Conservation (phyloP, 2,329 filamentous ascomycete genomes). For the Epicoccum nigrum region DNA sequence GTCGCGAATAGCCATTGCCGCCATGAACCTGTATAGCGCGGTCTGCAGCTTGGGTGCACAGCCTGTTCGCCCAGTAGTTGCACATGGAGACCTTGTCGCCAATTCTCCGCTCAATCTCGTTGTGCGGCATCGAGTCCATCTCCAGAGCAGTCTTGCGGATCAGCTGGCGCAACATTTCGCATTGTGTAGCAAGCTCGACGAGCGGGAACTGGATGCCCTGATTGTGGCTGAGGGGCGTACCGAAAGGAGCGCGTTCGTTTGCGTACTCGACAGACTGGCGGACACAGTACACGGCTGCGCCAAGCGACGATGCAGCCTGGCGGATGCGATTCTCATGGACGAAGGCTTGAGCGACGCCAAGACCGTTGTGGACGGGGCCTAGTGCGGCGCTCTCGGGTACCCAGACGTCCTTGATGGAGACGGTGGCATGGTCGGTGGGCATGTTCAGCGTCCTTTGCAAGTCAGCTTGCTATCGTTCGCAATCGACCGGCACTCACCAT, state of each 20-base stretch:
- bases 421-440: slow-evolving; percentile 69
- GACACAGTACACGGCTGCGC: slow-evolving; percentile 66
- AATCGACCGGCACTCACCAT: slow-evolving; percentile 47
- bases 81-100: slow-evolving; percentile 69
- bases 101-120: slow-evolving; percentile 63
- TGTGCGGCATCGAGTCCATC: slow-evolving; percentile 63
- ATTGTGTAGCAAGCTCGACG: slow-evolving; percentile 66
- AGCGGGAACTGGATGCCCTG: slow-evolving; percentile 70
- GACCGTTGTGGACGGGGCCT: slow-evolving; percentile 59
- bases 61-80: slow-evolving; percentile 68
- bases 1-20: slow-evolving; percentile 64
- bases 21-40: slow-evolving; percentile 68
- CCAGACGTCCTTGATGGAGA: slow-evolving; percentile 63
- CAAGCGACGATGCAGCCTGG: slow-evolving; percentile 66
- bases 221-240: slow-evolving; percentile 62
- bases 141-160: slow-evolving; percentile 67
- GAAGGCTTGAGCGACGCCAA: slow-evolving; percentile 68
- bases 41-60: slow-evolving; percentile 67
- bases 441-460: slow-evolving; percentile 70
- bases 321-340: slow-evolving; percentile 70
- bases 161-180: slow-evolving; percentile 65
- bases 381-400: slow-evolving; percentile 61
- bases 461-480: neutral
- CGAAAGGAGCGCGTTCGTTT: slow-evolving; percentile 60
- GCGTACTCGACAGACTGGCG: slow-evolving; percentile 64